Conservation (phyloP, 176 grass and related monocot genomes). For the Cymbopogon citratus region DNA sequence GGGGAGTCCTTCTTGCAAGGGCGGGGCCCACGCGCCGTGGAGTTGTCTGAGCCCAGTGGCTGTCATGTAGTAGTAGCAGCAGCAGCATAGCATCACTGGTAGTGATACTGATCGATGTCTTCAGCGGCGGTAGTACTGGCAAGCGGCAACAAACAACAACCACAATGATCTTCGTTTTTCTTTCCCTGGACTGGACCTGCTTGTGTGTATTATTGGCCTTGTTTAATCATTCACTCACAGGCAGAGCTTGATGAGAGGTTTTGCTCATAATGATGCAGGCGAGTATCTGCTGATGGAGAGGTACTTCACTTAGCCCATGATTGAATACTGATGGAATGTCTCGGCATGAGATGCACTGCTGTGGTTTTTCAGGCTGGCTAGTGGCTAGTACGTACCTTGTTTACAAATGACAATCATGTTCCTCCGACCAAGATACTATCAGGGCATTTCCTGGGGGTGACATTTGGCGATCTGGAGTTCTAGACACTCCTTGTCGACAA, state of each 20-base stretch:
- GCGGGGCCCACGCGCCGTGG: neutral
- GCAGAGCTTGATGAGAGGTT: neutral
- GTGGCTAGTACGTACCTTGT: no score
- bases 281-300: neutral
- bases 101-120: constrained; percentile 1
- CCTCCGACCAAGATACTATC: neutral
- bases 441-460: no score
- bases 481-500: no score
- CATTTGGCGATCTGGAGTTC: no score
- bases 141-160: neutral
- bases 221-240: neutral
- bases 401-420: neutral
- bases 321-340: neutral
- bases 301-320: neutral
- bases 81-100: neutral
- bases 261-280: constrained; percentile 11
- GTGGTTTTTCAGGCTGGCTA: no score
- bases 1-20: constrained; percentile 20
- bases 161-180: neutral
- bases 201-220: neutral
- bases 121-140: neutral
- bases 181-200: neutral
- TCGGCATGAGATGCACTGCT: no score
- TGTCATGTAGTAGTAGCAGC: neutral
- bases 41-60: neutral